phyloP scores from a whole-genome alignment of 2,329 filamentous ascomycete species.

The Magnaporthiopsis rhizophila region DNA sequence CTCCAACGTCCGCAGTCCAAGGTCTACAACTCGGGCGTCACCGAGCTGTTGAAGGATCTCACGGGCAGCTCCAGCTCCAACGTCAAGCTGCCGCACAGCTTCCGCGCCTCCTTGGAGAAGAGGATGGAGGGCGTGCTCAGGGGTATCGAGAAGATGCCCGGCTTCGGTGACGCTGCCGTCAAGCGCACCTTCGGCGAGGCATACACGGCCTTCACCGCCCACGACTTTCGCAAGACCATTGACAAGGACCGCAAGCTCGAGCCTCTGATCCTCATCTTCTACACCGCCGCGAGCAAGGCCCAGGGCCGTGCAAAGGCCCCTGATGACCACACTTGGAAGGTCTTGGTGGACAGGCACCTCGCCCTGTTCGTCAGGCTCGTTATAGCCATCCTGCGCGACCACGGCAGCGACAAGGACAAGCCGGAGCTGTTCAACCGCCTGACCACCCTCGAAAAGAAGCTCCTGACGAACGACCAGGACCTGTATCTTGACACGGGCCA shows the following conservation, averaged over 20 bases:
- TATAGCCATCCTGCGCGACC: conserved; percentile 68
- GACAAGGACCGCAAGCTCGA: conserved; percentile 92
- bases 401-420: conserved; percentile 77
- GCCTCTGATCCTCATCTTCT: conserved; percentile 91
- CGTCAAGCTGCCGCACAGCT: conserved; percentile 51
- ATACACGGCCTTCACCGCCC: conserved; percentile 85
- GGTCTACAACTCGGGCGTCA: conserved; percentile 64
- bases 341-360: conserved; percentile 87
- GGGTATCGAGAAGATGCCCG: conserved; percentile 75
- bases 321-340: conserved; percentile 83
- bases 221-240: conserved; percentile 79
- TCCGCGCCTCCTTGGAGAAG: conserved; percentile 50
- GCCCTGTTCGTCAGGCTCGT: conserved; percentile 89
- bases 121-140: conserved; percentile 73
- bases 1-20: conserved; percentile 52
- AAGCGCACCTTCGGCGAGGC: conserved; percentile 94
- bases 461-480: conserved; percentile 90
- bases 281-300: conserved; percentile 87
- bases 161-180: conserved; percentile 82
- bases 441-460: conserved; percentile 79
- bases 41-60: conserved; percentile 86
- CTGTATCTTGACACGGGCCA: conserved; percentile 57
- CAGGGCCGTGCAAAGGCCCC: conserved; percentile 62
- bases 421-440: conserved; percentile 77
- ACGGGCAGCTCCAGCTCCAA: conserved; percentile 35